phyloP scores from a whole-genome alignment of 2,329 filamentous ascomycete species.

The Acrocalymma vagum region DNA sequence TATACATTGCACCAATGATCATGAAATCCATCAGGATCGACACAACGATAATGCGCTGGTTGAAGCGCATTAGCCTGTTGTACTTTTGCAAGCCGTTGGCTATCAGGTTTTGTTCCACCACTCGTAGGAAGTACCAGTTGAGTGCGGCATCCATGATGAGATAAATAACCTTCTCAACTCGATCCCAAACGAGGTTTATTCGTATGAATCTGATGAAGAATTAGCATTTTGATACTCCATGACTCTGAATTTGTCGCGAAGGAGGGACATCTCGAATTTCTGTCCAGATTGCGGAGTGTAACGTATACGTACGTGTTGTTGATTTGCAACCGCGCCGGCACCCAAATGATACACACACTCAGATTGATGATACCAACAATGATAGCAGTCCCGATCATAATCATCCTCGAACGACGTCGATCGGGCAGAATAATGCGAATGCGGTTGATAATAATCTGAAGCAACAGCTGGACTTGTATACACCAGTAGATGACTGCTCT shows the following conservation, averaged over 20 bases:
- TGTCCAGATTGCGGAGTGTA: background rate
- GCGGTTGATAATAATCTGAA: slow-evolving; percentile 45
- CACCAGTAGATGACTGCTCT: slow-evolving; percentile 30
- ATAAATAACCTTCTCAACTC: slow-evolving; percentile 39
- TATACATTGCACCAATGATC: slow-evolving; percentile 54
- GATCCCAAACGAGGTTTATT: slow-evolving; percentile 42
- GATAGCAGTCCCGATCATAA: slow-evolving; percentile 37
- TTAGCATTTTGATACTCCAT: too few relatives aligned
- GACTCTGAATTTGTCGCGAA: too few relatives aligned
- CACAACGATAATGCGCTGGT: slow-evolving; percentile 55
- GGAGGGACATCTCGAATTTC: too few relatives aligned
- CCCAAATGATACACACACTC: slow-evolving; percentile 41
- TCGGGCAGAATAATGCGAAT: slow-evolving; percentile 32
- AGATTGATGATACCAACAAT: slow-evolving; percentile 39
- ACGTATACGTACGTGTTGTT: slow-evolving; percentile 15
- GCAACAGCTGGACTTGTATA: slow-evolving; percentile 36
- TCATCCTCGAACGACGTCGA: slow-evolving; percentile 26
- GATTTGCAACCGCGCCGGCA: slow-evolving; percentile 38
- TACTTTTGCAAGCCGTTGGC: slow-evolving; percentile 58
- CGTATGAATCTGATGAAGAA: slow-evolving; percentile 24
- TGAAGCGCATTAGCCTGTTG: slow-evolving; percentile 55
- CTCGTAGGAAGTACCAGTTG: slow-evolving; percentile 44
- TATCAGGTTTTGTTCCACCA: slow-evolving; percentile 54
- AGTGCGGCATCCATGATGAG: slow-evolving; percentile 36
- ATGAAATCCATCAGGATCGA: slow-evolving; percentile 58